These are phyloP conservation scores for Clitocybe nebularis DNA, from an alignment of 1,284 basidiomycete genomes.

Conservation along the genomic window DNA sequence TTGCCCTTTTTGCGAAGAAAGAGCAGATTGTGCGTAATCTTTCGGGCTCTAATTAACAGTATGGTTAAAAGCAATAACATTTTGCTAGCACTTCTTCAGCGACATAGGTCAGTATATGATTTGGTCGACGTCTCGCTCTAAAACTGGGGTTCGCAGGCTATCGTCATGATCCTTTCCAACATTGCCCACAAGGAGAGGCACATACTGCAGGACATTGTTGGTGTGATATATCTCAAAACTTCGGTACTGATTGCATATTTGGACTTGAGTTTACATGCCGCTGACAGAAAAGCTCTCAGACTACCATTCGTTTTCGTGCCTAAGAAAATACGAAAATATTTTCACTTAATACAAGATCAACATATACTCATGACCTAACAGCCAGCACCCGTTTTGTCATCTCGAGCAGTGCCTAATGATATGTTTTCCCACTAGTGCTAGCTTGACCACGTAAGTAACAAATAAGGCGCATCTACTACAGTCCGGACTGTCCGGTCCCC, in stretches of 20 bases:
- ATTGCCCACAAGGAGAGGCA: conserved; percentile 60
- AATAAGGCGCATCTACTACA: too few species aligned
- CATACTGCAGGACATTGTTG: conserved; percentile 62
- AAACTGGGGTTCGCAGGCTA: conserved; percentile 34
- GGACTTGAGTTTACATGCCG: conserved; percentile 8
- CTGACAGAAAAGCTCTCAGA: conserved; percentile 36
- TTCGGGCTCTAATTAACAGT: background rate
- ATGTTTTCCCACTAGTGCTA: too few species aligned
- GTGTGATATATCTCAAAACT: conserved; percentile 56
- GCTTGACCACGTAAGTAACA: too few species aligned
- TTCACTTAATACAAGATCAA: conserved; percentile 45
- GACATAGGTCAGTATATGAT: conserved; percentile 30
- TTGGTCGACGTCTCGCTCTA: too few species aligned
- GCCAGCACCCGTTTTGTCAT: too few species aligned
- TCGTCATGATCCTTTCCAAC: conserved; percentile 71
- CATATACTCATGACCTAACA: too few species aligned
- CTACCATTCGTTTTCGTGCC: conserved; percentile 78
- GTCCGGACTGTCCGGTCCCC: too few species aligned
- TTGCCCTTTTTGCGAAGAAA: conserved; percentile 72
- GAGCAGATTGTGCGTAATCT: conserved; percentile 55
- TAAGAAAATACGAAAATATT: conserved; percentile 64
- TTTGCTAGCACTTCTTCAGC: conserved; percentile 61
- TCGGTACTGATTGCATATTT: conserved; percentile 37
- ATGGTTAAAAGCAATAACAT: conserved; percentile 11
- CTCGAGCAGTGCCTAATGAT: too few species aligned